These are phyloP conservation scores for Russula ochroleuca DNA, from an alignment of 768 basidiomycete species.

Conservation along the genomic window DNA sequence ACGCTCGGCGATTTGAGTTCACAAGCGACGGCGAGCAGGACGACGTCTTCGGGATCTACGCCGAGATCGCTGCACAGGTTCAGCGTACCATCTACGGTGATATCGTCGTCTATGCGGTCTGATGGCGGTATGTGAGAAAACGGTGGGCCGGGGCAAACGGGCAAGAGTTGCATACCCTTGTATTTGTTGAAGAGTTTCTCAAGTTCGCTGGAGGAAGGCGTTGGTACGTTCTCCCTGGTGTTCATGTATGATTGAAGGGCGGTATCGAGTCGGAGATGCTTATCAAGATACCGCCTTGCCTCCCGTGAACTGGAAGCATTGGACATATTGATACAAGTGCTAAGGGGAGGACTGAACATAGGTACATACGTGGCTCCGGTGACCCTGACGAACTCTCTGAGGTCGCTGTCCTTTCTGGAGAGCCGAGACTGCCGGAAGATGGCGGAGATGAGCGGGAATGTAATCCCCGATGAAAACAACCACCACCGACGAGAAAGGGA, in stretches of 20 bases:
- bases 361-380: constrained; percentile 25
- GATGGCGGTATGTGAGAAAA: background rate
- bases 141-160: background rate
- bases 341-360: background rate
- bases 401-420: constrained; percentile 20
- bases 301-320: constrained; percentile 41
- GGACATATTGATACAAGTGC: background rate
- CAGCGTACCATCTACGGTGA: constrained; percentile 77
- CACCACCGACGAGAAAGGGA: background rate
- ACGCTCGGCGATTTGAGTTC: constrained; percentile 73
- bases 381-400: constrained; percentile 18
- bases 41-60: constrained; percentile 76
- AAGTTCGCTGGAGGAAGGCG: constrained; percentile 36
- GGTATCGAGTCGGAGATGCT: constrained; percentile 63
- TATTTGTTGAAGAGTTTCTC: constrained; percentile 42
- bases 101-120: constrained; percentile 60
- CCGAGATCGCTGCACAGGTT: constrained; percentile 64
- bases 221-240: constrained; percentile 39
- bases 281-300: constrained; percentile 65
- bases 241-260: constrained; percentile 72
- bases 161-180: constrained; percentile 35
- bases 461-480: background rate
- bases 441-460: background rate
- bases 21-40: constrained; percentile 75
- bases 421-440: constrained; percentile 15